Base-by-base conservation (phyloP, 208 protist genomes). In the Leishmania braziliensis region DNA sequence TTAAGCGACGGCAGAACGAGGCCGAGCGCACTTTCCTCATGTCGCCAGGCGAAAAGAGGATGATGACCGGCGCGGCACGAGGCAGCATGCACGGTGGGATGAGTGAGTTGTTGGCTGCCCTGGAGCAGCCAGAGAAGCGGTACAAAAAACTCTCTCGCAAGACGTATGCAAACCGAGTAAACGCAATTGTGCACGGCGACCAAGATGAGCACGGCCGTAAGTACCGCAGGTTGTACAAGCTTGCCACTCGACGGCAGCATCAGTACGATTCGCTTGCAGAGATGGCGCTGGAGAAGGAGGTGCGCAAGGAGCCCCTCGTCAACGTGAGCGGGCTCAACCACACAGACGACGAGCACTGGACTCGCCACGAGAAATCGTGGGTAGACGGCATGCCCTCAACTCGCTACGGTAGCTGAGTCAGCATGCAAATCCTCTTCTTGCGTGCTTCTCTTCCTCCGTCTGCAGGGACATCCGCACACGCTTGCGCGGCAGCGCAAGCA, bases 121-220 rank as follows among this genome's bases (percentile, higher is more conserved):
- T 97, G 29, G 88, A 96, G 0, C 2, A 51, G 18, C 81, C 82
- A 18, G 86, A 90, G 60, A 96, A 94, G 79, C 85, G 88, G 9
- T 95, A 94, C 77, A 95, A 93, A 83, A 85, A 89, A 48, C 79
- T 98, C 23, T 98, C 95, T 0, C 86, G 92, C 18, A 95, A 97
- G 73, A 82, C 83, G 6, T 98, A 95, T 78, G 93, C 93, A 1
- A 95, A 98, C 77, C 91, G 95, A 43, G 93, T 96, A 53, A 97
- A 95, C 71, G 95, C 93, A 36, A 87, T 98, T 74, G 88, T 94
- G 20, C 92, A 96, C 71, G 95, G 95, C 36, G 93, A 96, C 66
- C 95, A 97, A 75, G 92, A 98, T 78, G 92, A 95, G 70, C 89
- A 95, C 78, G 95, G 95, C 14, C 87, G 92, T 5, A 92, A 92